Evolutionary conservation across 2,329 filamentous ascomycete genomes (phyloP).

Genomic region (Uncinocarpus reesii): DNA sequence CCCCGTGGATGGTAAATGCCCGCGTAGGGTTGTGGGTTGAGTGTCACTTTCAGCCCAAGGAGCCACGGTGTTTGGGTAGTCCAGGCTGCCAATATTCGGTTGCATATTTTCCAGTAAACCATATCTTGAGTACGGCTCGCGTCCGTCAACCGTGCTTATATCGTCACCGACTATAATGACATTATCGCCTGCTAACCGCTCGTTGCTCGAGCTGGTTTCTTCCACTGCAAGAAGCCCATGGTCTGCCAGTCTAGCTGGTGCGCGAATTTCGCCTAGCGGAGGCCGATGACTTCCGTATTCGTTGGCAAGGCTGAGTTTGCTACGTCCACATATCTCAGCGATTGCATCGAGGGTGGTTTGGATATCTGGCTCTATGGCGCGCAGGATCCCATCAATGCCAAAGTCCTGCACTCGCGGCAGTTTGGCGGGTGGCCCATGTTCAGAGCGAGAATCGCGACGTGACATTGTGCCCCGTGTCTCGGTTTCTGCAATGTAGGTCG

Average conservation of each 20-base stretch:
- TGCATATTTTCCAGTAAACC: slow-evolving; percentile 30
- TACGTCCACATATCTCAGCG: slow-evolving; percentile 53
- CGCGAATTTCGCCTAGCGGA: slow-evolving; percentile 48
- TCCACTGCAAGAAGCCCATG: slow-evolving; percentile 34
- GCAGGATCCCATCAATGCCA: slow-evolving; percentile 46
- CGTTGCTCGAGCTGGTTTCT: slow-evolving; percentile 33
- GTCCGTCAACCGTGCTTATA: slow-evolving; percentile 29
- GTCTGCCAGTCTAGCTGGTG: slow-evolving; percentile 20
- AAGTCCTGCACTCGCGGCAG: slow-evolving; percentile 44
- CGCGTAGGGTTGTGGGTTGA: background rate
- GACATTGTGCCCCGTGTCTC: slow-evolving; percentile 28
- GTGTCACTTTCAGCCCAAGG: slow-evolving; percentile 16
- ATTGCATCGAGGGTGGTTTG: slow-evolving; percentile 50
- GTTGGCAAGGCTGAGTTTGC: slow-evolving; percentile 51
- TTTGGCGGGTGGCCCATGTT: slow-evolving; percentile 22
- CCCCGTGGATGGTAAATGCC: too few species aligned
- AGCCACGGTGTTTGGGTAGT: slow-evolving; percentile 17
- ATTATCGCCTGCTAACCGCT: slow-evolving; percentile 29
- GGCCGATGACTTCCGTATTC: slow-evolving; percentile 54
- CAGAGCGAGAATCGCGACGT: slow-evolving; percentile 20
- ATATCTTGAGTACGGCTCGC: slow-evolving; percentile 29
- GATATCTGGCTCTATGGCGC: slow-evolving; percentile 50
- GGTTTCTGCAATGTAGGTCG: slow-evolving; percentile 34
- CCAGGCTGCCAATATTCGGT: slow-evolving; percentile 20
- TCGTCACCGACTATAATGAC: slow-evolving; percentile 33